A percentile compares a stretch with the other conserved stretches of the same genome.
phyloP scores from a whole-genome alignment of 176 grass and related monocot genomes.

The Oryza officinalis region DNA sequence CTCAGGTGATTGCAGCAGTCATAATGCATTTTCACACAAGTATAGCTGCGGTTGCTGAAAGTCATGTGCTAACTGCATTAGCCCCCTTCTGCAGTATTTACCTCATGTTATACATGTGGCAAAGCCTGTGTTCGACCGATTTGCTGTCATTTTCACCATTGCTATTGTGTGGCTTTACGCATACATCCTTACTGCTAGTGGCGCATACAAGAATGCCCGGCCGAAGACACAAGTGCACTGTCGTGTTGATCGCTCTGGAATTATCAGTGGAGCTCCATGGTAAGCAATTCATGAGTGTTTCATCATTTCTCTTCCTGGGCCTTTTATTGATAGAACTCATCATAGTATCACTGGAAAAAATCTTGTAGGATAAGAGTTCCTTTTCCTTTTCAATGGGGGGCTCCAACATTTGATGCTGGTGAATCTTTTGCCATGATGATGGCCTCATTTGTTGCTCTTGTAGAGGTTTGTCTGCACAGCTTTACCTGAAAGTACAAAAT shows the following conservation, averaged over 20 bases:
- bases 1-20: slow-evolving; percentile 50
- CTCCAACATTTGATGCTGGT: slow-evolving; percentile 89
- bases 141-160: slow-evolving; percentile 85
- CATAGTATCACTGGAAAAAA: neutral
- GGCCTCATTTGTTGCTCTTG: slow-evolving; percentile 78
- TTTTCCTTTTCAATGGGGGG: slow-evolving; percentile 95
- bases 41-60: neutral
- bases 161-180: slow-evolving; percentile 89
- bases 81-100: slow-evolving; percentile 57
- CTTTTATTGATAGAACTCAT: neutral
- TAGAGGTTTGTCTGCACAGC: slow-evolving; percentile 57
- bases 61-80: slow-evolving; percentile 15
- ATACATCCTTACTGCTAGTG: slow-evolving; percentile 78
- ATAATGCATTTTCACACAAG: neutral
- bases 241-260: slow-evolving; percentile 84
- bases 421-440: slow-evolving; percentile 98
- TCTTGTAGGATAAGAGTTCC: slow-evolving; percentile 70
- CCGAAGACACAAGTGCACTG: slow-evolving; percentile 83
- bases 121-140: slow-evolving; percentile 65
- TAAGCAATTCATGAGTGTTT: slow-evolving; percentile 24
- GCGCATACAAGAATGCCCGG: slow-evolving; percentile 70
- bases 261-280: slow-evolving; percentile 82
- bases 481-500: neutral
- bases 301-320: neutral
- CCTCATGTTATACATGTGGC: slow-evolving; percentile 59